phyloP scores from a whole-genome alignment of 225 moss, liverwort and hornwort genomes.

The Physcomitrellopsis africana region DNA sequence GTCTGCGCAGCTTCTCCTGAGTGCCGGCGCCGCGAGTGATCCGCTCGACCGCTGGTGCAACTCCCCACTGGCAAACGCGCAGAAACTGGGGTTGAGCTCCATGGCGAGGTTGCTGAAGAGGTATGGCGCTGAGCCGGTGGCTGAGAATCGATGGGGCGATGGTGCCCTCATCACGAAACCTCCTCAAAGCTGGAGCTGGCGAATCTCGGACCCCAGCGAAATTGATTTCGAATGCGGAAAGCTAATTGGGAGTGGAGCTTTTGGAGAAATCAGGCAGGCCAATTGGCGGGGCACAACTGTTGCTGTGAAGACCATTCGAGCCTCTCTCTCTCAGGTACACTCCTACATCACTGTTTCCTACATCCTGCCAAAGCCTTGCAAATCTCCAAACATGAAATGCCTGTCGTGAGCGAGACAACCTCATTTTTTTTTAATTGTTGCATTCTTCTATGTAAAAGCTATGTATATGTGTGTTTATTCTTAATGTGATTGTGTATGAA shows the following conservation, averaged over 20 bases:
- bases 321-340: slow-evolving; percentile 55
- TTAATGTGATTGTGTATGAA: neutral
- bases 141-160: slow-evolving; percentile 27
- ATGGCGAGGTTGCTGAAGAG: slow-evolving; percentile 67
- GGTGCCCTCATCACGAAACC: slow-evolving; percentile 32
- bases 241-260: slow-evolving; percentile 84
- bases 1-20: slow-evolving; percentile 44
- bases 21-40: slow-evolving; percentile 42
- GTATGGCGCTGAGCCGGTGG: slow-evolving; percentile 45
- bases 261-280: slow-evolving; percentile 75
- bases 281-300: slow-evolving; percentile 88
- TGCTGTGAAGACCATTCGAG: slow-evolving; percentile 86
- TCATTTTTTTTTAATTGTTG: neutral
- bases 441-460: neutral
- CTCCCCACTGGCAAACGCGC: slow-evolving; percentile 65
- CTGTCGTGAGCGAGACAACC: neutral
- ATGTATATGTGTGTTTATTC: too few species aligned
- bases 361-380: neutral
- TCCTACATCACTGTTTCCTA: neutral
- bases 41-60: slow-evolving; percentile 52
- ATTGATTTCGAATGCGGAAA: slow-evolving; percentile 51
- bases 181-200: slow-evolving; percentile 65
- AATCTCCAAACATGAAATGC: too few species aligned
- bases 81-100: slow-evolving; percentile 37
- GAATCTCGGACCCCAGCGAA: slow-evolving; percentile 65